Base-by-base conservation (phyloP, 164 flowering plant species). In the Buxus sempervirens region DNA sequence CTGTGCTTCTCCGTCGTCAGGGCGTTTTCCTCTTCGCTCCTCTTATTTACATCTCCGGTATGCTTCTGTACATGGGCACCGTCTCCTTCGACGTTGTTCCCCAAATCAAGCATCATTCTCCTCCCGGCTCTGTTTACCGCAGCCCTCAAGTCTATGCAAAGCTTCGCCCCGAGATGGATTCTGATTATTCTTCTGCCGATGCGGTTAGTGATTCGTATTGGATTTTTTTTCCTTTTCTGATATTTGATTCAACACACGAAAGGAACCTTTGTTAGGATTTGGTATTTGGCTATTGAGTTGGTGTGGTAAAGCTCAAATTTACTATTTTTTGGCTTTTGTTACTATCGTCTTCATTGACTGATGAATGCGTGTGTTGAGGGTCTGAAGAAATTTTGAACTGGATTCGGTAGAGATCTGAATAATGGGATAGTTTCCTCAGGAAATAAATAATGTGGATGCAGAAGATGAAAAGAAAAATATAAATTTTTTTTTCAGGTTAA, bases 11-110 rank as follows among this genome's bases (percentile, higher is more conserved):
- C 68, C 89, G 92, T 16, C 82, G 92, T 0, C 97, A 89, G 71
- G 97, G 94, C 45, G 75, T 90, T 54, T 90, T 90, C 75, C 82
- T 90, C 45, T 87, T 90, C 71, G 93, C 91, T 0, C 97, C 97
- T 10, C 77, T 90, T 20, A 74, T 90, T 49, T 90, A 90, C 73
- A 86, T 90, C 72, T 82, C 90, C 56, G 85, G 91, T 38, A 90
- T 90, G 94, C 77, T 90, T 10, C 82, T 89, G 22, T 90, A 88
- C 75, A 88, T 90, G 93, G 91, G 94, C 25, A 76, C 92, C 51
- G 86, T 87, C 24, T 78, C 84, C 0, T 82, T 90, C 27, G 93
- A 90, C 53, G 86, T 75, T 22, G 84, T 78, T 24, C 88, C 89
- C 32, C 22, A 73, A 53, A 80, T 85, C 63, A 67, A 53, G 22